Evolutionary conservation across 2,329 filamentous ascomycete genomes (phyloP), one percentile per base, ranked within the genome.

Genomic region (Alternaria brassicae): DNA sequence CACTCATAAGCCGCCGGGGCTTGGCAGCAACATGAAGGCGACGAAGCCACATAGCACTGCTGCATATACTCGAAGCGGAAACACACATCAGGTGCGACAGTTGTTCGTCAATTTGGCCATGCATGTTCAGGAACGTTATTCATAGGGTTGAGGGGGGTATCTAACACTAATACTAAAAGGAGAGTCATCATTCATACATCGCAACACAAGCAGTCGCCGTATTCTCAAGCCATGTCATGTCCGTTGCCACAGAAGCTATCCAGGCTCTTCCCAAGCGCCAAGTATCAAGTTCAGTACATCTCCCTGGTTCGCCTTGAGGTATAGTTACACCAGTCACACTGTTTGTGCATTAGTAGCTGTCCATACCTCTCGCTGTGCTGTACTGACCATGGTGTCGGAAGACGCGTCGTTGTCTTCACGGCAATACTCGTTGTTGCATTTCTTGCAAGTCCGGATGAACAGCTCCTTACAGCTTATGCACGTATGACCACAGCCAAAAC

Each of bases 401-500:
- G 90, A 94, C 15, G 91, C 91, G 66, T 93, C 91, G 67, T 96
- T 93, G 74, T 96, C 92, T 56, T 89, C 84, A 60, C 90, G 84
- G 76, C 93, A 97, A 76, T 96, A 97, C 52, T 91, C 91, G 54
- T 90, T 90, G 40, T 85, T 85, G 77, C 93, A 97, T 58, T 84
- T 84, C 61, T 82, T 84, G 75, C 93, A 97, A 32, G 82, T 84
- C 44, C 88, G 85, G 71, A 94, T 91, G 25, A 89, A 91, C 41
- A 84, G 79, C 25, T 85, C 80, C 71, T 92, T 91, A 79, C 93
- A 97, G 37, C 86, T 84, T 50, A 86, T 84, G 75, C 93, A 97
- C 60, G 91, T 94, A 62, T 86, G 86, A 51, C 92, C 92, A 76
- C 93, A 97, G 77, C 93, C 92, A 85, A 91, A 95, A 80, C 93